Evolutionary conservation across 345 rosid species (phyloP).

Genomic region (Citrus cavaleriei): DNA sequence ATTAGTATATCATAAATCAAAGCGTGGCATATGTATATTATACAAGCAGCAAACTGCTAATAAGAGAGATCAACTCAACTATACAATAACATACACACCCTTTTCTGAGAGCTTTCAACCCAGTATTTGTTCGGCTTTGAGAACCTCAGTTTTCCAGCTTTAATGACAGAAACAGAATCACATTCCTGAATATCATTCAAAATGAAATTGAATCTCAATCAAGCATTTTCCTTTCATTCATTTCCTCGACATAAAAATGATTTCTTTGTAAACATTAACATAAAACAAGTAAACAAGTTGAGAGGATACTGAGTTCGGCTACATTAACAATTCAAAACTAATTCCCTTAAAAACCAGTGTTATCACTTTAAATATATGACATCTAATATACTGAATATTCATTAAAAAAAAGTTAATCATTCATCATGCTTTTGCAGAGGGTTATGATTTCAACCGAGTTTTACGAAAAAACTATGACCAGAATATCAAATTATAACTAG

Average conservation of each 20-base stretch:
- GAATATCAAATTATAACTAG: not conserved
- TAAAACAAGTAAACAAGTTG: not conserved
- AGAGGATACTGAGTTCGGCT: not conserved
- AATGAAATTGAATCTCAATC: conserved; percentile 5
- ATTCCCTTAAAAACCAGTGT: not conserved
- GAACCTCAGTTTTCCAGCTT: conserved; percentile 71
- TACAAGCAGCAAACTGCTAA: not conserved
- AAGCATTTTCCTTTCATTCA: not conserved
- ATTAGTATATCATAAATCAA: conserved; percentile 3
- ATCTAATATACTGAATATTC: not conserved
- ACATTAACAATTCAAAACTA: not conserved
- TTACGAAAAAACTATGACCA: not conserved
- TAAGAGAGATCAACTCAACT: not conserved
- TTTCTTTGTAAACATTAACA: not conserved
- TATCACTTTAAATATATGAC: not conserved
- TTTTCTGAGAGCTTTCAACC: conserved; percentile 79
- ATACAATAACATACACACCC: conserved; percentile 41
- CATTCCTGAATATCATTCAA: conserved; percentile 41
- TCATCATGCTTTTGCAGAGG: not conserved
- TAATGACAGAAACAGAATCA: conserved; percentile 63
- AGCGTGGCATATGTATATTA: not conserved
- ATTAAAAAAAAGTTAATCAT: not conserved
- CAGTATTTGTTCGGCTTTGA: conserved; percentile 74
- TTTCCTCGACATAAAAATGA: no score
- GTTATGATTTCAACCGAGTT: not conserved